These are phyloP conservation scores for Phylloporus sp. DNA, from an alignment of 768 basidiomycete genomes.

Conservation along the genomic window DNA sequence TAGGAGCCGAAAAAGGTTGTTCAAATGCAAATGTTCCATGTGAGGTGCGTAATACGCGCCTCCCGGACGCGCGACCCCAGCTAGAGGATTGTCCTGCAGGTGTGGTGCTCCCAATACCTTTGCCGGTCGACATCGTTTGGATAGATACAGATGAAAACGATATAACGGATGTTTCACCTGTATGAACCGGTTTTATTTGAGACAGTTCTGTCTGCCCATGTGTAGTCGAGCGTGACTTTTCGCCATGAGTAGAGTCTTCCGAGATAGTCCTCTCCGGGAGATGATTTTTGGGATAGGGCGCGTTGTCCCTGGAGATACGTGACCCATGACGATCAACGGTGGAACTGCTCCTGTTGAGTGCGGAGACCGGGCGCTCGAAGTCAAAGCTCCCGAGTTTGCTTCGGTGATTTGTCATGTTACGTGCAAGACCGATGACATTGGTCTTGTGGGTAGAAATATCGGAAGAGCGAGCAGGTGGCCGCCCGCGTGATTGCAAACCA, in stretches of 20 bases:
- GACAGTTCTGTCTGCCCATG: slow-evolving; percentile 18
- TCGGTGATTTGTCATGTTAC: slow-evolving; percentile 36
- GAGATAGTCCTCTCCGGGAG: slow-evolving; percentile 27
- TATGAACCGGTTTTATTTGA: slow-evolving; percentile 36
- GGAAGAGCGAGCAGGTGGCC: slow-evolving; percentile 5
- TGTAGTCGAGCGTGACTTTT: slow-evolving; percentile 6
- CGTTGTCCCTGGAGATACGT: slow-evolving; percentile 2
- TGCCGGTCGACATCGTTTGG: slow-evolving; percentile 38
- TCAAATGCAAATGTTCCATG: slow-evolving; percentile 70
- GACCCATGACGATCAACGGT: slow-evolving; percentile 20
- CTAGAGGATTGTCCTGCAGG: slow-evolving; percentile 48
- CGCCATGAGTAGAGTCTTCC: slow-evolving; percentile 21
- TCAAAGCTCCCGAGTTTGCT: slow-evolving; percentile 73
- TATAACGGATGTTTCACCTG: slow-evolving; percentile 32
- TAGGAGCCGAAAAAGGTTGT: slow-evolving; percentile 56
- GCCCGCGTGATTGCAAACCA: slow-evolving; percentile 27
- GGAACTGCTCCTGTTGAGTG: slow-evolving; percentile 29
- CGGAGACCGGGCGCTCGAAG: slow-evolving; percentile 63
- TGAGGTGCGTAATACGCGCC: slow-evolving; percentile 36
- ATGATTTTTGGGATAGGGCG: slow-evolving; percentile 11
- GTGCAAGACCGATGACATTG: slow-evolving; percentile 6
- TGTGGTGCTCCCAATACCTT: slow-evolving; percentile 14
- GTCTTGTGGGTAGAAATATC: slow-evolving; percentile 8
- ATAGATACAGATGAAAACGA: slow-evolving; percentile 34
- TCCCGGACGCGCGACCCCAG: slow-evolving; percentile 53